These are phyloP conservation scores for Citrus unshiu DNA, from an alignment of 345 rosid species.

Conservation along the genomic window DNA sequence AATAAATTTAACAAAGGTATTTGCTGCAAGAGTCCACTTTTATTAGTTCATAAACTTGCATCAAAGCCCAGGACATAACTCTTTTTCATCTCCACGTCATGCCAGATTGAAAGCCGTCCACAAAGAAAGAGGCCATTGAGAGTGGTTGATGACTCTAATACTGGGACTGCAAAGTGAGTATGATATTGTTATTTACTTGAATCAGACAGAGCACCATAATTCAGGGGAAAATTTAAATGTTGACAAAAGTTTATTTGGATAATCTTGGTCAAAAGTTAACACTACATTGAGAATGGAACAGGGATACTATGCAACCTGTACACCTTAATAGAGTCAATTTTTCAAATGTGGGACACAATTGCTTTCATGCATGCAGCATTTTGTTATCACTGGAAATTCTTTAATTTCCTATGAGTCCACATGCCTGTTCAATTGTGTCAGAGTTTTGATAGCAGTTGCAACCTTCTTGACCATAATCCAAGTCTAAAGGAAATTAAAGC, in stretches of 20 bases:
- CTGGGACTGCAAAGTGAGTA: conserved; percentile 49
- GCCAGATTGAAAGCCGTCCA: conserved; percentile 53
- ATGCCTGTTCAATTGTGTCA: background rate
- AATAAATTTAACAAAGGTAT: conserved; percentile 49
- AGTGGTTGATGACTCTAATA: conserved; percentile 52
- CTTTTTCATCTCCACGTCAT: background rate
- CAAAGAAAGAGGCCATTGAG: conserved; percentile 48
- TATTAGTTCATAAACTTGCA: background rate
- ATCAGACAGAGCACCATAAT: background rate
- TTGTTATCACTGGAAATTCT: background rate
- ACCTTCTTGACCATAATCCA: background rate
- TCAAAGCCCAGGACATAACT: background rate
- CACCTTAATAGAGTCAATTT: background rate
- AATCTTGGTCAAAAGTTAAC: background rate
- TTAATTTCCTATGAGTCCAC: background rate
- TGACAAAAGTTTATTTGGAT: background rate
- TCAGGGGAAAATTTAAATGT: background rate
- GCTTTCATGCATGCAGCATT: background rate
- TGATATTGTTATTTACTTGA: background rate
- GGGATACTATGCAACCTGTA: background rate
- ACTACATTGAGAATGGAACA: background rate
- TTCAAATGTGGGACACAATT: background rate
- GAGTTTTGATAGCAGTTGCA: background rate
- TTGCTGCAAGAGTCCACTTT: background rate
- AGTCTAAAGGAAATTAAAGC: background rate